These are phyloP conservation scores for Colletotrichum orbiculare DNA, from an alignment of 2,329 filamentous ascomycete genomes.

Conservation along the genomic window DNA sequence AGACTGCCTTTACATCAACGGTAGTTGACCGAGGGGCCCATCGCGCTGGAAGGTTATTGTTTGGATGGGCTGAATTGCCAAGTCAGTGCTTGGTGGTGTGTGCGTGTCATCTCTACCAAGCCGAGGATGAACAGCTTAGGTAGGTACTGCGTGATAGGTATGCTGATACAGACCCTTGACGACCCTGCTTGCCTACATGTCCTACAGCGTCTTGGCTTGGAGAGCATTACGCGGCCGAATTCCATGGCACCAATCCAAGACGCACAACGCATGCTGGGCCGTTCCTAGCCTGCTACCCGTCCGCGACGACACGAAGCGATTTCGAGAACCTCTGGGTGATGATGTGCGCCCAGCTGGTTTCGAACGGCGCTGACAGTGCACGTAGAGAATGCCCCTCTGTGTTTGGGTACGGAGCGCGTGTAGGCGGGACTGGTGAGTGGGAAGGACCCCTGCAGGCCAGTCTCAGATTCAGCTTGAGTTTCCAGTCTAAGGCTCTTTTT, in stretches of 20 bases:
- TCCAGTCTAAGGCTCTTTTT: conserved; percentile 18
- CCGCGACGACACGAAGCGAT: neutral
- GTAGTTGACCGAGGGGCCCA: conserved; percentile 25
- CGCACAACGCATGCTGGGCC: neutral
- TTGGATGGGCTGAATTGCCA: conserved; percentile 9
- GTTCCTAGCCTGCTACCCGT: neutral
- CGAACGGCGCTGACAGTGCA: too few species aligned
- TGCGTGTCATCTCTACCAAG: neutral
- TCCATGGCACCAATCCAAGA: neutral
- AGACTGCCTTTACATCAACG: conserved; percentile 3
- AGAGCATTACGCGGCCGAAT: conserved; percentile 17
- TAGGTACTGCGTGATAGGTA: too few species aligned
- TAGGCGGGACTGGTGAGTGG: conserved; percentile 5
- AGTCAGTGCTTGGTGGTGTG: conserved; percentile 5
- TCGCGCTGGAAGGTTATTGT: neutral
- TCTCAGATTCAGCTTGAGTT: conserved; percentile 35
- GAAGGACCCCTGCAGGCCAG: conserved; percentile 25
- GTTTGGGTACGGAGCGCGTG: too few species aligned
- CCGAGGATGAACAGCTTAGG: too few species aligned
- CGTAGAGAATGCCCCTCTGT: too few species aligned
- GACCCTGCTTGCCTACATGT: neutral
- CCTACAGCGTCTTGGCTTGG: conserved; percentile 12
- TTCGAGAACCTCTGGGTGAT: too few species aligned
- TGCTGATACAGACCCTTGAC: too few species aligned
- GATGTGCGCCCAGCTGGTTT: too few species aligned